Evolutionary conservation across 495 filamentous ascomycete genomes (phyloP).

Genomic region (Penicillium canariense): DNA sequence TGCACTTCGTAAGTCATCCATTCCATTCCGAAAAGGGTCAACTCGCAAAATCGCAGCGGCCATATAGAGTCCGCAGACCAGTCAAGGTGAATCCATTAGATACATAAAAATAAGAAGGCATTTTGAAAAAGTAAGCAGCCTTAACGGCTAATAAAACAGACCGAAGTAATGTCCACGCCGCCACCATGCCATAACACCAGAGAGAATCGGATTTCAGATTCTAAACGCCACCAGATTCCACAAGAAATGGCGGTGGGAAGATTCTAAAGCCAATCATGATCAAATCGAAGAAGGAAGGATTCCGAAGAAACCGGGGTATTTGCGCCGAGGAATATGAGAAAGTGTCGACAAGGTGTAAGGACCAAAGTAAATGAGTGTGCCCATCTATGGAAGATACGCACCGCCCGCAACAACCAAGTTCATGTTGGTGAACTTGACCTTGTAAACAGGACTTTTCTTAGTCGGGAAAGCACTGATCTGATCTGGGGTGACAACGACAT

Average conservation of each 20-base stretch:
- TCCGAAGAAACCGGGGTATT: constrained; percentile 30
- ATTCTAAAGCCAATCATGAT: constrained; percentile 4
- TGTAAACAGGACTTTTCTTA: constrained; percentile 93
- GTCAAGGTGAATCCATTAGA: neutral
- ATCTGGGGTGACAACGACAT: constrained; percentile 84
- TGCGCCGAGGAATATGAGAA: constrained; percentile 17
- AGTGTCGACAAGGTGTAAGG: neutral
- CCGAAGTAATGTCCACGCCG: neutral
- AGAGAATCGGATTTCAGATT: constrained; percentile 1
- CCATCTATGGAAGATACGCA: constrained; percentile 63
- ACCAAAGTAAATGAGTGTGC: constrained; percentile 1
- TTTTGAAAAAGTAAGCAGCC: neutral
- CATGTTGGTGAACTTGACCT: constrained; percentile 89
- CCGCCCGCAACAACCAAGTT: constrained; percentile 88
- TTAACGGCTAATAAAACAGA: neutral
- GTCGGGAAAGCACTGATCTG: constrained; percentile 92
- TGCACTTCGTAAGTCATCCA: neutral
- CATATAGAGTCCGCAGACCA: neutral
- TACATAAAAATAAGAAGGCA: neutral
- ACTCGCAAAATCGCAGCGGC: neutral
- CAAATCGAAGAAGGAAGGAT: constrained; percentile 11
- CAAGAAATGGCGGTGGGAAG: constrained; percentile 1
- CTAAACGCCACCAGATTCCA: constrained; percentile 9
- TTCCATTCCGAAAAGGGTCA: neutral
- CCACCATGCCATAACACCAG: constrained; percentile 2